Evolutionary conservation across 208 protist genomes (phyloP).

Genomic region (Acanthamoeba healyi): DNA sequence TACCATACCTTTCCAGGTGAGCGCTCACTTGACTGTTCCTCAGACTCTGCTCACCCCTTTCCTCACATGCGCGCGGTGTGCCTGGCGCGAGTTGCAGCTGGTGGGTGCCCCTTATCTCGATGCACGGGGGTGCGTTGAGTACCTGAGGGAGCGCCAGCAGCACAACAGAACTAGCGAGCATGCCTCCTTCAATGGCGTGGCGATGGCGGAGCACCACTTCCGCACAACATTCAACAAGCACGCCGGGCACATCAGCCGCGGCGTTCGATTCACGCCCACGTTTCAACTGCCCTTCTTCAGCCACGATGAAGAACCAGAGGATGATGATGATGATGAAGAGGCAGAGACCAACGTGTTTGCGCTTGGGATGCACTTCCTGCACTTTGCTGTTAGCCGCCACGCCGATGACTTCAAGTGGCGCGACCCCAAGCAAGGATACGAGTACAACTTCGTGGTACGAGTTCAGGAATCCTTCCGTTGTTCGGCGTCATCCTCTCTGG

Average conservation of each 20-base stretch:
- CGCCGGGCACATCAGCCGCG: conserved; percentile 2
- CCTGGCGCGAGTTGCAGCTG: no score
- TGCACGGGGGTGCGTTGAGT: not conserved
- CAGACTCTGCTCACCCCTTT: not conserved
- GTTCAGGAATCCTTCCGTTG: no score
- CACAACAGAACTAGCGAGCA: conserved; percentile 4
- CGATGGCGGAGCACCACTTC: conserved; percentile 66
- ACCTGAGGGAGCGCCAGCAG: not conserved
- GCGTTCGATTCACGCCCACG: conserved; percentile 22
- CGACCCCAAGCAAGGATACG: conserved; percentile 48
- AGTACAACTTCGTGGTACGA: conserved; percentile 67
- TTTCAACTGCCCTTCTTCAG: conserved; percentile 47
- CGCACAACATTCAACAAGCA: conserved; percentile 72
- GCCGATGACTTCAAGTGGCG: conserved; percentile 40
- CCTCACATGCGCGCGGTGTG: no score
- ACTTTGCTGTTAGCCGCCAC: not conserved
- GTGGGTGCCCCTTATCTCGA: conserved; percentile 57
- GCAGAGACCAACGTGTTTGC: conserved; percentile 42
- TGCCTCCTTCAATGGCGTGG: conserved; percentile 47
- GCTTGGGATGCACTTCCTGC: conserved; percentile 45
- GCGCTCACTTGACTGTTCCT: not conserved
- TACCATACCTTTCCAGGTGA: conserved; percentile 63
- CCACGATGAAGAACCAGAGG: not conserved
- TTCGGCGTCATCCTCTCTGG: not conserved
- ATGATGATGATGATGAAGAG: not conserved